A percentile compares a stretch with the other conserved stretches of the same genome.
These are phyloP conservation scores for Trichosporon sp. DNA, from an alignment of 1,284 basidiomycete species.

Conservation along the genomic window DNA sequence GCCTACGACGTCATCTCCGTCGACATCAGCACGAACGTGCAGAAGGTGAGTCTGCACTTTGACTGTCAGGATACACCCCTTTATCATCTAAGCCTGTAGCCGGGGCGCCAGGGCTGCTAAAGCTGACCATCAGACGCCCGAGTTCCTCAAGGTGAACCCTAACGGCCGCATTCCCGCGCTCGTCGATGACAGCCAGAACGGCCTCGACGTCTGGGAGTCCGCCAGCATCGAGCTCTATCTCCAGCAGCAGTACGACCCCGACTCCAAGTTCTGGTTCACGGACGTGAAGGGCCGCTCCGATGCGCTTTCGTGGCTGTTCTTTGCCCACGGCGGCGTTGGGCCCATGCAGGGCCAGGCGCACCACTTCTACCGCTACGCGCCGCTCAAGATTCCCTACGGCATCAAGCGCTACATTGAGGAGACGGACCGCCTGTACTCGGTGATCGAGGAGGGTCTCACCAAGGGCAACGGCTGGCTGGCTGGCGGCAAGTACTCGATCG, in stretches of 20 bases:
- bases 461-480: constrained; percentile 58
- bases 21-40: constrained; percentile 43
- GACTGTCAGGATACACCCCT: too few relatives aligned
- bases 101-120: too few relatives aligned
- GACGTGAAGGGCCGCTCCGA: constrained; percentile 54
- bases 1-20: constrained; percentile 58
- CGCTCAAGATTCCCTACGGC: constrained; percentile 49
- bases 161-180: constrained; percentile 62
- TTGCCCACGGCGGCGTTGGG: constrained; percentile 52
- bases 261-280: constrained; percentile 58
- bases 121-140: constrained; percentile 48
- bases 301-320: constrained; percentile 75
- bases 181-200: constrained; percentile 49
- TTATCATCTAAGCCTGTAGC: too few relatives aligned
- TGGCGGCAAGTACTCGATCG: constrained; percentile 64
- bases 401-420: constrained; percentile 67
- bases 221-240: constrained; percentile 65
- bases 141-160: constrained; percentile 63
- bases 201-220: constrained; percentile 65
- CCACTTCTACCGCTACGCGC: constrained; percentile 50
- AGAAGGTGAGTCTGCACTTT: constrained; percentile 52
- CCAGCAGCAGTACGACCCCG: constrained; percentile 56
- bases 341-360: constrained; percentile 55
- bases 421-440: constrained; percentile 69
- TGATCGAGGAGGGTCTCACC: constrained; percentile 65